Conservation (phyloP, 2,329 filamentous ascomycete species). For the Madurella mycetomatis region DNA sequence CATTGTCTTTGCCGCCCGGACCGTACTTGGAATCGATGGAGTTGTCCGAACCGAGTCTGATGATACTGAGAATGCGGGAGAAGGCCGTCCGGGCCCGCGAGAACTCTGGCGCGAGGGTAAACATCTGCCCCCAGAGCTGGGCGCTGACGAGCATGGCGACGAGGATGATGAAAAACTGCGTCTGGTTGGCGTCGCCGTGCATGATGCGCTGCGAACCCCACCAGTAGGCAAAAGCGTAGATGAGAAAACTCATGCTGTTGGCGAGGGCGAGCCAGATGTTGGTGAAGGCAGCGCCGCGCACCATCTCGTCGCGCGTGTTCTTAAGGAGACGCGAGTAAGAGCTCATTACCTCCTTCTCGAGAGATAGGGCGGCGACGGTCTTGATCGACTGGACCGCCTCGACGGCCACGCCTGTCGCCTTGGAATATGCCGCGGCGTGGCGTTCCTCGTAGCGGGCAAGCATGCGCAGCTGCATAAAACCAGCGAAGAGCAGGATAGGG, state of each 20-base stretch:
- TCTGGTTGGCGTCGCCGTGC: slow-evolving; percentile 56
- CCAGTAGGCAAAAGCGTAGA: slow-evolving; percentile 75
- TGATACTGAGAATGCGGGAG: slow-evolving; percentile 50
- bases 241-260: slow-evolving; percentile 58
- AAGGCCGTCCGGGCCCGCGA: slow-evolving; percentile 61
- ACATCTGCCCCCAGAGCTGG: slow-evolving; percentile 69
- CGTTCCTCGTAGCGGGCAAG: slow-evolving; percentile 59
- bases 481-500: slow-evolving; percentile 63
- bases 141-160: slow-evolving; percentile 68
- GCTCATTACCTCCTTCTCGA: slow-evolving; percentile 47
- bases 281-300: slow-evolving; percentile 44
- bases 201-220: slow-evolving; percentile 71
- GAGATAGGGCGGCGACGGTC: slow-evolving; percentile 54
- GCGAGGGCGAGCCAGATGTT: slow-evolving; percentile 59
- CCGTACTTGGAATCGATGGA: slow-evolving; percentile 12
- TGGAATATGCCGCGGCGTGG: slow-evolving; percentile 60
- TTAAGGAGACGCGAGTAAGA: slow-evolving; percentile 50
- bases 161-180: slow-evolving; percentile 72
- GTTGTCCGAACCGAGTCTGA: slow-evolving; percentile 38
- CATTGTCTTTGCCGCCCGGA: not conserved
- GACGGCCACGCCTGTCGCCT: slow-evolving; percentile 59
- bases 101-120: slow-evolving; percentile 71
- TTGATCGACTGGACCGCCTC: slow-evolving; percentile 64
- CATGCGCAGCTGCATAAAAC: slow-evolving; percentile 63
- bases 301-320: slow-evolving; percentile 51